A percentile compares a stretch with the other conserved stretches of the same genome.
Conservation (phyloP, 2,329 filamentous ascomycete genomes). For the Fusarium redolens region DNA sequence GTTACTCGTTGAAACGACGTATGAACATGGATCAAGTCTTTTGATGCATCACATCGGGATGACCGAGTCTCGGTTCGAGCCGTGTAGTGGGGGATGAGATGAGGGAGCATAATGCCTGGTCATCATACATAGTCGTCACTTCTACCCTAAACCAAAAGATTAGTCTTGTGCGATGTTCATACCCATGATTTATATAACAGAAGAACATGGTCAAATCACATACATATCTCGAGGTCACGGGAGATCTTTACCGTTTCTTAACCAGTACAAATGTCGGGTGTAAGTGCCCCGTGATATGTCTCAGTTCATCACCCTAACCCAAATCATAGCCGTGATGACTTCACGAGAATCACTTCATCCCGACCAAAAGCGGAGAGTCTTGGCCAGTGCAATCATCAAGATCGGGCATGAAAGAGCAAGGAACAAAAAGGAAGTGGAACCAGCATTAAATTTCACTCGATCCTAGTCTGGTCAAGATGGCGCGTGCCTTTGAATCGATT, state of each 20-base stretch:
- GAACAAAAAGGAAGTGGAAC: neutral
- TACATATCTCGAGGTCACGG: neutral
- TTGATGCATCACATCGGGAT: neutral
- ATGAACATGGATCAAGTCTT: neutral
- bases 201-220: neutral
- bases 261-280: neutral
- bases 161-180: neutral
- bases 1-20: neutral
- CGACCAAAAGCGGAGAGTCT: constrained; percentile 5
- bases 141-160: neutral
- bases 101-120: neutral
- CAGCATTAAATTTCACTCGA: constrained; percentile 9
- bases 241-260: neutral
- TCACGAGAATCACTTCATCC: constrained; percentile 5
- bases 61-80: neutral
- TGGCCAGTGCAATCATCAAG: constrained; percentile 1
- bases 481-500: neutral
- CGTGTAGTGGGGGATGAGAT: neutral
- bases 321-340: constrained; percentile 7
- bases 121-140: neutral
- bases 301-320: neutral
- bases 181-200: neutral
- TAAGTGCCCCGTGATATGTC: neutral
- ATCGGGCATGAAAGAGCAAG: constrained; percentile 4
- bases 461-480: neutral